These are phyloP conservation scores for Moringa oleifera DNA, from an alignment of 345 rosid genomes.

Conservation along the genomic window DNA sequence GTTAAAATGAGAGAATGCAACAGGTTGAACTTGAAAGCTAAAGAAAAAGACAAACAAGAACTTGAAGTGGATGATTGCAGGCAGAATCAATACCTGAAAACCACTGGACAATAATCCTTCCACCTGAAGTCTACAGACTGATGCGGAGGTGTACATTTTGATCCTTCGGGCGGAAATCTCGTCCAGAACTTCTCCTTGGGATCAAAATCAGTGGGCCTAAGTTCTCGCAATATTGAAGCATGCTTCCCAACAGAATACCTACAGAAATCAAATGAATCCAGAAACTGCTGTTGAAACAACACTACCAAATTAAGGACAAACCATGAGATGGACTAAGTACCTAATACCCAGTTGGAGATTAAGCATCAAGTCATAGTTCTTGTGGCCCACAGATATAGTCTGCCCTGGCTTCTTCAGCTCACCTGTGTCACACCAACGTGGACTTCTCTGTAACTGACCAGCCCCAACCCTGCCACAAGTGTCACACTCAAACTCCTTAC, in stretches of 20 bases:
- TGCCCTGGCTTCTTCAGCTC: constrained; percentile 62
- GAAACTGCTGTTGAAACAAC: neutral
- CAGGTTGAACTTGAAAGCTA: neutral
- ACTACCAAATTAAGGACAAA: neutral
- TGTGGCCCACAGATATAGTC: constrained; percentile 51
- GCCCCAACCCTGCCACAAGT: constrained; percentile 29
- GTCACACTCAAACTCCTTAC: constrained; percentile 20
- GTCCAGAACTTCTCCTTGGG: constrained; percentile 78
- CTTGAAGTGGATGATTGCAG: no score
- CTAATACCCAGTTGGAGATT: constrained; percentile 76
- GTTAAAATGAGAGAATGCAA: neutral
- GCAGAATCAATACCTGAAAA: constrained; percentile 43
- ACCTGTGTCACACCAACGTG: constrained; percentile 43
- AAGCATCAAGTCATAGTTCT: constrained; percentile 64
- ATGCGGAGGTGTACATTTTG: constrained; percentile 70
- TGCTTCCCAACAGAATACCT: constrained; percentile 70
- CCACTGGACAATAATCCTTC: constrained; percentile 82
- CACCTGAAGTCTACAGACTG: constrained; percentile 60
- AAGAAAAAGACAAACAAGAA: neutral
- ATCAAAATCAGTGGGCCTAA: constrained; percentile 63
- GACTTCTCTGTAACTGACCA: constrained; percentile 44
- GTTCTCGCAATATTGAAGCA: constrained; percentile 41
- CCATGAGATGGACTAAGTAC: constrained; percentile 15
- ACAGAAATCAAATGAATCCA: constrained; percentile 3
- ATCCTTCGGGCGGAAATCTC: constrained; percentile 71